Evolutionary conservation across 2,329 filamentous ascomycete genomes (phyloP), one percentile per base, ranked within the genome.

Genomic region (Lecanoromycetidae sp.): DNA sequence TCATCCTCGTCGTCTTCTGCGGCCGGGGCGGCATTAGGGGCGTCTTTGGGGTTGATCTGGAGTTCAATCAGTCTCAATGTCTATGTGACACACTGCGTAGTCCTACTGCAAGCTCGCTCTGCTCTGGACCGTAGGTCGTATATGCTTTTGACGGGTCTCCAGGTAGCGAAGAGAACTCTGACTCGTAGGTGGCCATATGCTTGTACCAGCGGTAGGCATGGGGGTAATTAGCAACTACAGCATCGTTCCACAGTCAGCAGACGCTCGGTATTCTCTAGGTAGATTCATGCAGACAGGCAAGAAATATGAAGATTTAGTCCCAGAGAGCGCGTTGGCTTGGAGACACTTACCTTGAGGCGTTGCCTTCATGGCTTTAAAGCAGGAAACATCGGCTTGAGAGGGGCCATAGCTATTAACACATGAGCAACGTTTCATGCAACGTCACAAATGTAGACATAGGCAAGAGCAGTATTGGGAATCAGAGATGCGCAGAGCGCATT

Each of bases 191-290:
- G 67, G 84, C 79, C 65, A 95, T 86, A 80, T 98, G 90, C 80
- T 93, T 94, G 81, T 94, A 95, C 91, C 91, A 98, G 70, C 91
- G 84, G 65, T 86, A 87, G 63, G 84, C 87, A 74, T 94, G 76
- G 63, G 90, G 87, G 80, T 84, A 94, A 76, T 94, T 94, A 68
- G 76, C 74, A 61, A 83, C 77, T 58, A n/a, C n/a, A n/a, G n/a
- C n/a, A n/a, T n/a, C n/a, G n/a, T n/a, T n/a, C n/a, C n/a, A n/a
- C n/a, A n/a, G n/a, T n/a, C n/a, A n/a, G n/a, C n/a, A n/a, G n/a
- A n/a, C n/a, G n/a, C n/a, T n/a, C n/a, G n/a, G n/a, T n/a, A n/a
- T n/a, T n/a, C n/a, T n/a, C n/a, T n/a, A n/a, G n/a, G n/a, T n/a
- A n/a, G n/a, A n/a, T n/a, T n/a, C n/a, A n/a, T n/a, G n/a, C n/a